Base-by-base conservation (phyloP, 305 asterid species). In the Plantago coronopus region DNA sequence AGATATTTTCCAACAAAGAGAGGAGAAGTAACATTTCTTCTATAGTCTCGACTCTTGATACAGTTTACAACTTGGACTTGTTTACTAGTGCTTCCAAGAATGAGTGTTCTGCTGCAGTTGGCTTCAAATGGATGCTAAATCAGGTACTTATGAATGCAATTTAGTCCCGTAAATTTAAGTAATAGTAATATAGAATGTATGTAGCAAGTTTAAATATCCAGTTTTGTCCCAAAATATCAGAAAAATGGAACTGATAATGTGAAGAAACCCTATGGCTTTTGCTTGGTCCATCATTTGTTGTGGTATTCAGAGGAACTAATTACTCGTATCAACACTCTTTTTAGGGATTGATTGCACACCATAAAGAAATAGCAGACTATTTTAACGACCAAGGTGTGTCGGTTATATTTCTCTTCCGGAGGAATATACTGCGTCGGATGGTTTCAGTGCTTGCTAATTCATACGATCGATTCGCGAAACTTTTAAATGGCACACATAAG, bases 101-200 rank as follows among this genome's bases (percentile, higher is more conserved):
- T 64, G 73, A 85, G 62, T 91, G 97, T 70, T 85, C 96, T 0
- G 95, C 94, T 61, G 89, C 96, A 5, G 87, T 91, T 43, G 97
- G 97, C 71, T 86, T 91, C 81, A 85, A 91, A 74, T 91, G 96
- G 97, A 91, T 91, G 97, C 86, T 88, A 69, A 91, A 91, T 64
- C 97, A 91, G 96, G 96, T 88, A 61, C 29, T 17, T 11, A 19
- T 46, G 48, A 21, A 57, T 19, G 13, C 27, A 51, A 29, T 57
- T 63, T 38, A 38, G 43, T 38, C 43, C 43, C 12, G 15, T 15
- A 38, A 38, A 38, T 1, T 38, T 11, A 38, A 38, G 43, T 11
- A 38, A 27, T 27, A 27, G 7, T 27, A 5, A 5, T 27, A 27
- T n/a, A n/a, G n/a, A n/a, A n/a, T 38, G 43, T 11, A 38, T 38